Evolutionary conservation across 176 grass and related monocot genomes (phyloP).

Genomic region (Pontederia crassipes): DNA sequence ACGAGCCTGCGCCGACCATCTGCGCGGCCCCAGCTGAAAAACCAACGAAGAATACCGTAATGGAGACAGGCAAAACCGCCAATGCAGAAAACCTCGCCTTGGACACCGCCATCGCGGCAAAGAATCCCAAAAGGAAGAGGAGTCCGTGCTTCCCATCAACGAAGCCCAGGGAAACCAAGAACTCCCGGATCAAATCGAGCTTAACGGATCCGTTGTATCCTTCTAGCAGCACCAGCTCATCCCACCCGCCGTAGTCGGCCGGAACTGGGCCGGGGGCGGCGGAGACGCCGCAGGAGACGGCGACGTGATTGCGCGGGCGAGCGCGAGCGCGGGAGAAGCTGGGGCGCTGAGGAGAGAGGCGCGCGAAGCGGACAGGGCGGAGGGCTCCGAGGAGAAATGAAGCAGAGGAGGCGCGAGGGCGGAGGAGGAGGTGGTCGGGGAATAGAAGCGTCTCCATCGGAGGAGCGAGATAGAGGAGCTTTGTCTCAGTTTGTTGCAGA

Average conservation of each 20-base stretch:
- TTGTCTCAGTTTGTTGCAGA: too few species aligned
- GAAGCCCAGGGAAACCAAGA: slow-evolving; percentile 27
- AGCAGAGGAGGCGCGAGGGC: too few species aligned
- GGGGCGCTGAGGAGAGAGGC: background rate
- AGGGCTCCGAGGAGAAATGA: too few species aligned
- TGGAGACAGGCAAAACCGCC: slow-evolving; percentile 37
- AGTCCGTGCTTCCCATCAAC: slow-evolving; percentile 20
- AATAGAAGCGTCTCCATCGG: too few species aligned
- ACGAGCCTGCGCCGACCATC: slow-evolving; percentile 1
- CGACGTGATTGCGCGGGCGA: background rate
- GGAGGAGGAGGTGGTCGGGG: too few species aligned
- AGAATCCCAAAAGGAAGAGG: slow-evolving; percentile 36
- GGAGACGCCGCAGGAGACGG: background rate
- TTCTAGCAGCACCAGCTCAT: slow-evolving; percentile 37
- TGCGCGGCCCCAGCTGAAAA: slow-evolving; percentile 27
- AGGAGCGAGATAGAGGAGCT: too few species aligned
- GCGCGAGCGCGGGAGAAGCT: background rate
- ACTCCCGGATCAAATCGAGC: slow-evolving; percentile 17
- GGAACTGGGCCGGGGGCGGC: slow-evolving; percentile 13
- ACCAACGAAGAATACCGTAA: slow-evolving; percentile 44
- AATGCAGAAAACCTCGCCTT: slow-evolving; percentile 44
- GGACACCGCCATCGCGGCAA: slow-evolving; percentile 31
- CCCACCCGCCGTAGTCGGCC: slow-evolving; percentile 54
- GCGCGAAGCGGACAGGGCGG: too few species aligned
- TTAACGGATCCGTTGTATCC: background rate